These are phyloP conservation scores for Leavenworthia alabamica DNA, from an alignment of 345 rosid species.

Conservation along the genomic window DNA sequence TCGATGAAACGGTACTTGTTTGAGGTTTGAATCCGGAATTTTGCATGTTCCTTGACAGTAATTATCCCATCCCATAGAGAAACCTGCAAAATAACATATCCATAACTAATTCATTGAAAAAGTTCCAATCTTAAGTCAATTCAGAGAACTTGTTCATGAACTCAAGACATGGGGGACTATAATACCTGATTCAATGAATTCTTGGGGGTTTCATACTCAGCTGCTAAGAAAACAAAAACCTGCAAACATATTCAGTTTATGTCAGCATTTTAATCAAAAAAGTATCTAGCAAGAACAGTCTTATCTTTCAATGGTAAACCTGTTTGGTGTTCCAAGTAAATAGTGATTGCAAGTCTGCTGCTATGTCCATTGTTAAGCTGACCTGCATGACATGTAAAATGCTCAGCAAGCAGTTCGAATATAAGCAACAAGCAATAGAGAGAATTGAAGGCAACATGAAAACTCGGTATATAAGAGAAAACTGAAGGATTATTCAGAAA, in stretches of 20 bases:
- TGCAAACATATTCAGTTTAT: too few species aligned
- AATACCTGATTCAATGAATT: conserved; percentile 94
- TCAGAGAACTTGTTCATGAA: background rate
- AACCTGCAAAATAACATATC: conserved; percentile 37
- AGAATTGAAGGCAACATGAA: too few species aligned
- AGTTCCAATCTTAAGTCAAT: background rate
- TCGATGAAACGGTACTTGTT: conserved; percentile 94
- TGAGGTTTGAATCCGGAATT: conserved; percentile 61
- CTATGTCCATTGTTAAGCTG: conserved; percentile 76
- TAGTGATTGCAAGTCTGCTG: conserved; percentile 77
- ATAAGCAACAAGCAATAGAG: background rate
- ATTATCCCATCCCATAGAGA: conserved; percentile 97
- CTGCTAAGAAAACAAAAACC: conserved; percentile 82
- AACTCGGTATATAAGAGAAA: too few species aligned
- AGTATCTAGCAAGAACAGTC: too few species aligned
- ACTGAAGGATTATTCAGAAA: too few species aligned
- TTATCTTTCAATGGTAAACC: conserved; percentile 37
- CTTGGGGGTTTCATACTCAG: conserved; percentile 75
- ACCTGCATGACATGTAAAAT: conserved; percentile 48
- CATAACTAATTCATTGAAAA: background rate
- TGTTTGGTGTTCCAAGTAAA: conserved; percentile 99
- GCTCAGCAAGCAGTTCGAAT: background rate
- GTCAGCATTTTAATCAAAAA: too few species aligned
- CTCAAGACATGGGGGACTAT: too few species aligned
- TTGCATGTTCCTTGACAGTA: conserved; percentile 71